Conservation (phyloP, 441 rosid genomes). For the Adansonia gregorii region DNA sequence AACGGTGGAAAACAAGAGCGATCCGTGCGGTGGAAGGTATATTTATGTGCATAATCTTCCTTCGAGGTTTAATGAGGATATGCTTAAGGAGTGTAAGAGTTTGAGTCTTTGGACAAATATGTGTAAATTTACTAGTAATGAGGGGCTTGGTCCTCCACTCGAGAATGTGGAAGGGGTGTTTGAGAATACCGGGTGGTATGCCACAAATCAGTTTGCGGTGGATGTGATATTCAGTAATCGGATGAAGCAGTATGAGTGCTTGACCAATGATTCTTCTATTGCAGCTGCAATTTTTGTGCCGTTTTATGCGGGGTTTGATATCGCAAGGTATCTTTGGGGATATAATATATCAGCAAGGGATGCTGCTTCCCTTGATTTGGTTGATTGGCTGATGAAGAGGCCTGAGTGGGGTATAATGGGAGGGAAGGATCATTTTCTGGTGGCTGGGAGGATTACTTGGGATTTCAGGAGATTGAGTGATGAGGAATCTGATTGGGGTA, state of each 20-base stretch:
- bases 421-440: constrained; percentile 94
- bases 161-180: constrained; percentile 92
- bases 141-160: constrained; percentile 93
- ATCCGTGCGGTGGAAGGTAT: constrained; percentile 93
- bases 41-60: constrained; percentile 91
- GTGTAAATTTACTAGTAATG: constrained; percentile 90
- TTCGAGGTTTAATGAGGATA: constrained; percentile 85
- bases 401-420: constrained; percentile 91
- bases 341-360: constrained; percentile 74
- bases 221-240: constrained; percentile 84
- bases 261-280: constrained; percentile 83
- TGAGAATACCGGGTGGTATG: constrained; percentile 89
- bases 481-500: constrained; percentile 85
- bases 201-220: constrained; percentile 90
- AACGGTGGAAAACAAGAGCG: constrained; percentile 79
- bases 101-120: constrained; percentile 97
- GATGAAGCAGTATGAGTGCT: constrained; percentile 94
- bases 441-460: constrained; percentile 97
- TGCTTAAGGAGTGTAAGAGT: constrained; percentile 90
- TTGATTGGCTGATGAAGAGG: constrained; percentile 84
- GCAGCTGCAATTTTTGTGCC: constrained; percentile 96
- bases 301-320: constrained; percentile 93
- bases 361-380: constrained; percentile 92
- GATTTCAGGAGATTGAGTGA: constrained; percentile 90
- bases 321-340: constrained; percentile 93